Percentiles rank a stretch among this genome's conserved stretches.
Conservation (phyloP, 352 stramenopile genomes). For the Phytophthora colocasiae region DNA sequence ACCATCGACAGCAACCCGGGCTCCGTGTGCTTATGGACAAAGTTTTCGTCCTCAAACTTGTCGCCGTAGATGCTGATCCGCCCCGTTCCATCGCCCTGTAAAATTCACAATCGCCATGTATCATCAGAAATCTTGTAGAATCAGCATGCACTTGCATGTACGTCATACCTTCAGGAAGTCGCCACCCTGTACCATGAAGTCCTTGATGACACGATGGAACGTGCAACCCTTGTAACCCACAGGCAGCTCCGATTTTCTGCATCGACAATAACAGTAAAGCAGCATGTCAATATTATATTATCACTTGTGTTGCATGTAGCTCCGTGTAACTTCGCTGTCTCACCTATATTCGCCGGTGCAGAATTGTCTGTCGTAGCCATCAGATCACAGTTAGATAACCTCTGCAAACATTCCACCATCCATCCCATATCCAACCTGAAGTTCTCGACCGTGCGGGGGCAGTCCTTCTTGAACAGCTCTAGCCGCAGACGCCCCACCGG, state of each 20-base stretch:
- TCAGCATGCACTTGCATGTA: neutral
- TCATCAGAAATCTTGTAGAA: neutral
- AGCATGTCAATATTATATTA: constrained; percentile 22
- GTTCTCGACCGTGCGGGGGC: constrained; percentile 97
- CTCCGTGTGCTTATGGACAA: constrained; percentile 86
- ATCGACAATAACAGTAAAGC: constrained; percentile 20
- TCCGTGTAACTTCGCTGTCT: neutral
- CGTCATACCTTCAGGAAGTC: constrained; percentile 81
- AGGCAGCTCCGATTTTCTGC: constrained; percentile 81
- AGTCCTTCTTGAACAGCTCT: constrained; percentile 97
- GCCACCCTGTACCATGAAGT: constrained; percentile 93
- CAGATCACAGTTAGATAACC: constrained; percentile 14
- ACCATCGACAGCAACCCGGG: constrained; percentile 86
- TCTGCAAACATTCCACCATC: constrained; percentile 2
- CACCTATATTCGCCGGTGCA: constrained; percentile 97
- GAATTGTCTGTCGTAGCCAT: constrained; percentile 83
- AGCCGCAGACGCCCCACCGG: constrained; percentile 93
- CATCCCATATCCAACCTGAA: constrained; percentile 66
- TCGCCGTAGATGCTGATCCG: constrained; percentile 90
- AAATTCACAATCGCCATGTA: constrained; percentile 17
- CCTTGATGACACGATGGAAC: constrained; percentile 92
- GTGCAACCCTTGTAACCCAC: constrained; percentile 90
- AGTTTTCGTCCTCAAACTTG: constrained; percentile 89
- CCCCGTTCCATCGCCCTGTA: constrained; percentile 79
- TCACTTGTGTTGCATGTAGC: neutral